Evolutionary conservation across 2,329 filamentous ascomycete genomes (phyloP).

Genomic region (Berkeleyomyces rouxiae): DNA sequence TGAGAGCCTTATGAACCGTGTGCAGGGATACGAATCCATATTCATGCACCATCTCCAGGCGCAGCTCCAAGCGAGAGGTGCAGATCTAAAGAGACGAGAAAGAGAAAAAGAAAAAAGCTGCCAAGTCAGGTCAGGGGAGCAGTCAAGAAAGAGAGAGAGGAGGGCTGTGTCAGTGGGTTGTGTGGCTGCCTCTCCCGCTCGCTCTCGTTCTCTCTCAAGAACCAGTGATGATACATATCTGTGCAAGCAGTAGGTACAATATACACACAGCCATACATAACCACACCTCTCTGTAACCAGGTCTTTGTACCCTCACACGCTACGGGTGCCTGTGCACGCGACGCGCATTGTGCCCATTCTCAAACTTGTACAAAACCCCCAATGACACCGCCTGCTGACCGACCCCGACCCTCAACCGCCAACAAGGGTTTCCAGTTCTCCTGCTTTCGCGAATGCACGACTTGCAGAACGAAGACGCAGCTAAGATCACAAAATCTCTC

Average conservation of each 20-base stretch:
- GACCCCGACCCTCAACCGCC: background rate
- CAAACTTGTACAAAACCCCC: background rate
- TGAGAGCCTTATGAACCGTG: background rate
- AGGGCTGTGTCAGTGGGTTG: background rate
- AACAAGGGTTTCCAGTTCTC: background rate
- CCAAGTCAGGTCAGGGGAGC: too few relatives aligned
- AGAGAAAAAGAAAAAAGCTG: too few relatives aligned
- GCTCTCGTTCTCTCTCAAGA: too few relatives aligned
- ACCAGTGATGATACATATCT: too few relatives aligned
- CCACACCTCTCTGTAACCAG: too few relatives aligned
- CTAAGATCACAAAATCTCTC: background rate
- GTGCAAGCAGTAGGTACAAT: too few relatives aligned
- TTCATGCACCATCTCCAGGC: background rate
- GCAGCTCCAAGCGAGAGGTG: background rate
- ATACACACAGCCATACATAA: too few relatives aligned
- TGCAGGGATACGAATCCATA: background rate
- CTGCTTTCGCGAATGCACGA: conserved; percentile 10
- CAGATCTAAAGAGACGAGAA: background rate
- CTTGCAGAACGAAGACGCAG: background rate
- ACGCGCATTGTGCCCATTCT: too few relatives aligned
- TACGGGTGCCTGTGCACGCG: too few relatives aligned
- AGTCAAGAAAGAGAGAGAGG: background rate
- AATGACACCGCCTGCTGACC: background rate
- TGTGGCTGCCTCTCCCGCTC: too few relatives aligned
- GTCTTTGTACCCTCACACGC: too few relatives aligned